Base-by-base conservation (phyloP, 139 green algal genomes). In the Volvox reticuliferus region DNA sequence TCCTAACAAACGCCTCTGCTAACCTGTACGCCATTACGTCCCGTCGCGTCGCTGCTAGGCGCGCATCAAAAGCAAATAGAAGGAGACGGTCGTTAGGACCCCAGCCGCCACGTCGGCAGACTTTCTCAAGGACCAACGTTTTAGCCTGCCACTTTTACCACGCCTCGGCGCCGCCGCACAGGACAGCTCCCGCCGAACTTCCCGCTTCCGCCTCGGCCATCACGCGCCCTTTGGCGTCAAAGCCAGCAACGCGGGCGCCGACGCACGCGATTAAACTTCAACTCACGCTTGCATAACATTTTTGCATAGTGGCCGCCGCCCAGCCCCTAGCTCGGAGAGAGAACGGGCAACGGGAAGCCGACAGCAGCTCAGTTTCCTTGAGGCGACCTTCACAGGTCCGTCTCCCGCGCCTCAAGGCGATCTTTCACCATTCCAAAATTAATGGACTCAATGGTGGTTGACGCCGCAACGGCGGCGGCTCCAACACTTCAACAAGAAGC, bases 391-490 rank as follows among this genome's bases (percentile, higher is more conserved):
- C 50, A 30, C 33, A 82, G 3, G 30, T n/a, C 65, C 3, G 21
- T 55, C 5, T 35, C n/a, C 6, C 32, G 24, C 76, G 37, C 65
- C 50, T 24, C 75, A n/a, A 6, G 18, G 16, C 79, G 22, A 50
- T 22, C 28, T 86, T 86, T 35, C 62, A 77, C 61, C 30, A 76
- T 78, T 62, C 61, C 62, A 37, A 87, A 77, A 88, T 9, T 35
- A 6, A 88, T 88, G 82, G 65, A 88, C 2, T 24, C 82, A 24
- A 88, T 88, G 82, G 65, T 79, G 26, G 65, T 67, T 68, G 82
- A 88, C 65, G 65, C 65, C 55, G 79, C 79, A 17, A 12, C 44
- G 44, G 26, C 50, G 79, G 32, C 44, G 79, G 24, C 44, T 55
- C 44, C 44, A 55, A 9, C 44, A 14, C 9, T 24, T 24, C 65